A percentile compares a stretch with the other conserved stretches of the same genome.
phyloP scores from a whole-genome alignment of 148 eudicot species.

The Dysphania ambrosioides region DNA sequence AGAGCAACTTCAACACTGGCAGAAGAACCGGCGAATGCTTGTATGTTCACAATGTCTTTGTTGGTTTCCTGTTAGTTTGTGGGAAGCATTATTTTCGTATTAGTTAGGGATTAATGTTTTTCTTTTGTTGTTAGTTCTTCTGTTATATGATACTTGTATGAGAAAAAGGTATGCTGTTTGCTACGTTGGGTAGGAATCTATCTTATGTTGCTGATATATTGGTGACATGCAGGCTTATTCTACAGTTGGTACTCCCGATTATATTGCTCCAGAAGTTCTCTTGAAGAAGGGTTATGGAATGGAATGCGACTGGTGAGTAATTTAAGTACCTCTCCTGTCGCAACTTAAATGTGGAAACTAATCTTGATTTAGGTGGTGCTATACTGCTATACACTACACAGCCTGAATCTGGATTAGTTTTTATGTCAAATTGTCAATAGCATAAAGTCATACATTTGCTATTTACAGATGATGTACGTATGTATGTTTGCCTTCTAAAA shows the following conservation, averaged over 20 bases:
- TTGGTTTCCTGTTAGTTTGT: neutral
- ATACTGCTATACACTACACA: neutral
- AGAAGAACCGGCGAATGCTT: conserved; percentile 92
- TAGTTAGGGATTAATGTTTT: neutral
- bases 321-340: conserved; percentile 1
- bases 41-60: conserved; percentile 40
- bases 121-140: neutral
- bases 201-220: conserved; percentile 23
- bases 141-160: conserved; percentile 9
- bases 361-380: neutral
- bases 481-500: conserved; percentile 14
- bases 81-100: neutral
- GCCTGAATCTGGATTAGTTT: neutral
- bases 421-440: neutral
- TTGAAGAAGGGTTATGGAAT: conserved; percentile 86
- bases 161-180: neutral
- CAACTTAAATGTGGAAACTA: neutral
- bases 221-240: conserved; percentile 77
- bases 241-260: conserved; percentile 96
- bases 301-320: conserved; percentile 96
- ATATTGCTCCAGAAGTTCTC: conserved; percentile 95
- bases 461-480: neutral
- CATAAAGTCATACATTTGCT: neutral
- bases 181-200: neutral
- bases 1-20: conserved; percentile 94